phyloP scores from a whole-genome alignment of 1,284 basidiomycete species.

The Cerrena zonata region DNA sequence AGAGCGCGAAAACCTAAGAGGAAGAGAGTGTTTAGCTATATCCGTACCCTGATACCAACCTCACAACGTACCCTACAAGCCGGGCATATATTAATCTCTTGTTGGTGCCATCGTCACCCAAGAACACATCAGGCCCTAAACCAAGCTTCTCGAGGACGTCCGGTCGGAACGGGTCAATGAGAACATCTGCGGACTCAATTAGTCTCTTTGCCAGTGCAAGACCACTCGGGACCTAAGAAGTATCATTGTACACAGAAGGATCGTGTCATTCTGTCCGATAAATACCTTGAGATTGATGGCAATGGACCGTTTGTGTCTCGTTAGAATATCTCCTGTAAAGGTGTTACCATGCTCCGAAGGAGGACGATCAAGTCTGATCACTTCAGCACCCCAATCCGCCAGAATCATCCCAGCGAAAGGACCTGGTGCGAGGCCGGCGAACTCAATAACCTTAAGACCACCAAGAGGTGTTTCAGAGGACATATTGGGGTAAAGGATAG shows the following conservation, averaged over 20 bases:
- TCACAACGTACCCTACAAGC: conserved; percentile 52
- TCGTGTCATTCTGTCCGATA: no score
- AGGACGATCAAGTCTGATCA: conserved; percentile 69
- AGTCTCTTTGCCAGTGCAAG: conserved; percentile 52
- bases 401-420: conserved; percentile 78
- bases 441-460: conserved; percentile 37
- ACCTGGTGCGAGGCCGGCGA: conserved; percentile 79
- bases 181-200: conserved; percentile 63
- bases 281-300: conserved; percentile 53
- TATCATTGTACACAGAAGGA: no score
- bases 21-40: background rate
- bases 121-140: conserved; percentile 70
- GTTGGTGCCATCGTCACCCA: conserved; percentile 54
- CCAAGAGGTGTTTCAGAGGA: conserved; percentile 3
- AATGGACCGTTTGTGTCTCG: conserved; percentile 70
- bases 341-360: conserved; percentile 18
- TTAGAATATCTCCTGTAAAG: conserved; percentile 32
- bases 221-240: conserved; percentile 51
- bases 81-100: conserved; percentile 59
- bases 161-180: conserved; percentile 81
- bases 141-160: conserved; percentile 77
- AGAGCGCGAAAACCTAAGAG: conserved; percentile 48
- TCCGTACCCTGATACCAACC: background rate
- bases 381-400: conserved; percentile 76
- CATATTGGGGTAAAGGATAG: no score